phyloP scores from a whole-genome alignment of 176 grass and related monocot genomes.

The Oryza nivara region DNA sequence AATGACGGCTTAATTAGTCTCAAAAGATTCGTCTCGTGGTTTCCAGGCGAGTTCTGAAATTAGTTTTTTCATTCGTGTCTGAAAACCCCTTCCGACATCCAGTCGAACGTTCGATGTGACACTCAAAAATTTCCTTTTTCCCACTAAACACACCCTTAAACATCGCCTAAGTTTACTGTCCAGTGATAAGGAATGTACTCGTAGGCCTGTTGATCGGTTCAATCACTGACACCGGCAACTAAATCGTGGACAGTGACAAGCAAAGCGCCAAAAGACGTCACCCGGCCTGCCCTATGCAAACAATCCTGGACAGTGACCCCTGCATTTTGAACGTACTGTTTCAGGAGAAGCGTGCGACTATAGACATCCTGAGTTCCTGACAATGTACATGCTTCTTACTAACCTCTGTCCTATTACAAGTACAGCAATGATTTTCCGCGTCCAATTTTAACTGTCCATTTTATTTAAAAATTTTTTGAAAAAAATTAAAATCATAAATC shows the following conservation, averaged over 20 bases:
- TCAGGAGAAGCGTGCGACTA: not conserved
- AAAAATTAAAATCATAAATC: no score
- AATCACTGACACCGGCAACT: conserved; percentile 1
- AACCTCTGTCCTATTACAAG: accelerated
- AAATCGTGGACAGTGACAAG: conserved; percentile 21
- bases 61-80: no score
- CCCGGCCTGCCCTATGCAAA: conserved; percentile 33
- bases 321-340: not conserved
- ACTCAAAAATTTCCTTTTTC: no score
- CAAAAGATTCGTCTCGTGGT: no score
- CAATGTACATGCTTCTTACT: not conserved
- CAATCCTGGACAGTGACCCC: conserved; percentile 6
- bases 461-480: no score
- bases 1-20: no score
- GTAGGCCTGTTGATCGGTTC: not conserved
- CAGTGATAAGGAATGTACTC: not conserved
- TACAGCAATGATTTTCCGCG: accelerated
- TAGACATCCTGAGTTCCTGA: not conserved
- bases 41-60: no score
- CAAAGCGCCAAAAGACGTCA: conserved; percentile 36
- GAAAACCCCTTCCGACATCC: no score
- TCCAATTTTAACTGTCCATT: no score
- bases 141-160: no score
- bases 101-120: no score
- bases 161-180: not conserved